These are phyloP conservation scores for Paratrypanosoma confusum DNA, from an alignment of 208 protist species.

Conservation along the genomic window DNA sequence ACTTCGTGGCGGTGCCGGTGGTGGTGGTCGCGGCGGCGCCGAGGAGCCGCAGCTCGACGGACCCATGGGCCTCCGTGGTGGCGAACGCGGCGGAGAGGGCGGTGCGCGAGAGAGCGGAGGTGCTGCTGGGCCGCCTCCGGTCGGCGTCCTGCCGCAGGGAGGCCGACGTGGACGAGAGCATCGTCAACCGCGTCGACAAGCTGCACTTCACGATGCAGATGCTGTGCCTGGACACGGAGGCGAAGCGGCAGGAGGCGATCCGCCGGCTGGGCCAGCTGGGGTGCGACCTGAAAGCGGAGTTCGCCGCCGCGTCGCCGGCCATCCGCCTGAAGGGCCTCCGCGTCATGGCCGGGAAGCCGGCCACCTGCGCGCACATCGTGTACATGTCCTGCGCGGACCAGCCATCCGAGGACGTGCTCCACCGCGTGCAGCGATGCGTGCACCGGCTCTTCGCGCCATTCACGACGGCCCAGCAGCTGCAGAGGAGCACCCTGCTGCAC, in stretches of 20 bases:
- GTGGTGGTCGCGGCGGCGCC: constrained; percentile 31
- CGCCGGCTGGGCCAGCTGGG: background rate
- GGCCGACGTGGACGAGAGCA: constrained; percentile 22
- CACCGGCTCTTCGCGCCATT: constrained; percentile 38
- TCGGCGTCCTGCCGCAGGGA: background rate
- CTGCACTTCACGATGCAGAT: constrained; percentile 72
- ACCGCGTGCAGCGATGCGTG: constrained; percentile 28
- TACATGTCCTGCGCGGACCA: constrained; percentile 61
- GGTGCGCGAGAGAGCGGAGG: constrained; percentile 12
- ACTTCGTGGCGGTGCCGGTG: constrained; percentile 72
- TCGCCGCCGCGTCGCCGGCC: constrained; percentile 42
- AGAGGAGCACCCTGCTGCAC: constrained; percentile 39
- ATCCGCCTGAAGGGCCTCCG: constrained; percentile 10
- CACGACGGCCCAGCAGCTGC: constrained; percentile 18
- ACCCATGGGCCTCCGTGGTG: no score
- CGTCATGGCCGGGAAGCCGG: constrained; percentile 6
- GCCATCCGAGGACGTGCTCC: constrained; percentile 12
- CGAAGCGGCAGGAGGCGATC: background rate
- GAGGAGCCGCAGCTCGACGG: no score
- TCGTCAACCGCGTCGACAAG: constrained; percentile 27
- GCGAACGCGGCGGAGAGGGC: no score
- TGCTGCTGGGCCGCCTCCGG: constrained; percentile 6
- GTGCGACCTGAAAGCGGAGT: constrained; percentile 16
- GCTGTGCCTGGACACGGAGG: constrained; percentile 33
- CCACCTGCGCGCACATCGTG: constrained; percentile 37